Evolutionary conservation across 345 rosid genomes (phyloP).

Genomic region (Eucalyptus lansdowneana): DNA sequence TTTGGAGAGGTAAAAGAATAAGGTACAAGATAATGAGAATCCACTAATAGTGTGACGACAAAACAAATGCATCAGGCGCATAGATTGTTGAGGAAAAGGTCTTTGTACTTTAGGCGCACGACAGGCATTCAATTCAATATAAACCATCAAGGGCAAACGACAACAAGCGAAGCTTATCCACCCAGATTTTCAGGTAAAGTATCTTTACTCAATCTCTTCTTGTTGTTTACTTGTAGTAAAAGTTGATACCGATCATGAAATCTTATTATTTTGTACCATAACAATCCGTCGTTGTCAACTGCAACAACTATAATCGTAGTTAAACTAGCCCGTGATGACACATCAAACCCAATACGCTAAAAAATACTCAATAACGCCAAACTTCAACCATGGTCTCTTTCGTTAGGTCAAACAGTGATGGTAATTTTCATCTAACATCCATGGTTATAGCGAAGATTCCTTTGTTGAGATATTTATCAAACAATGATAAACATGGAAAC

Average conservation of each 20-base stretch:
- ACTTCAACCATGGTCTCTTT: background rate
- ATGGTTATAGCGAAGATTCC: background rate
- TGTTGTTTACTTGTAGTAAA: background rate
- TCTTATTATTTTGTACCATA: background rate
- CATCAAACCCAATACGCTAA: background rate
- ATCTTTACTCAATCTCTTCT: background rate
- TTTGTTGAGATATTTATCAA: background rate
- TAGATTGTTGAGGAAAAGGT: background rate
- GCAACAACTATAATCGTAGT: background rate
- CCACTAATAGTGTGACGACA: background rate
- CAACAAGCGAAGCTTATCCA: background rate
- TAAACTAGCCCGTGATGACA: background rate
- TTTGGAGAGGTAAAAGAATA: background rate
- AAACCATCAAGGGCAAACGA: background rate
- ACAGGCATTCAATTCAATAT: background rate
- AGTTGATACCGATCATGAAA: background rate
- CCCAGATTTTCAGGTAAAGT: background rate
- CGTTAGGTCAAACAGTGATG: background rate
- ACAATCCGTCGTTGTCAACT: background rate
- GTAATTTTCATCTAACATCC: background rate
- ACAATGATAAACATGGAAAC: background rate
- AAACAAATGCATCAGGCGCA: background rate
- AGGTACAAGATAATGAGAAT: background rate
- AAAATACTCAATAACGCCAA: background rate
- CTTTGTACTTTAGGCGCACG: background rate